Base-by-base conservation (phyloP, 805 yeast genomes). In the Nakazawaea wyomingensis region DNA sequence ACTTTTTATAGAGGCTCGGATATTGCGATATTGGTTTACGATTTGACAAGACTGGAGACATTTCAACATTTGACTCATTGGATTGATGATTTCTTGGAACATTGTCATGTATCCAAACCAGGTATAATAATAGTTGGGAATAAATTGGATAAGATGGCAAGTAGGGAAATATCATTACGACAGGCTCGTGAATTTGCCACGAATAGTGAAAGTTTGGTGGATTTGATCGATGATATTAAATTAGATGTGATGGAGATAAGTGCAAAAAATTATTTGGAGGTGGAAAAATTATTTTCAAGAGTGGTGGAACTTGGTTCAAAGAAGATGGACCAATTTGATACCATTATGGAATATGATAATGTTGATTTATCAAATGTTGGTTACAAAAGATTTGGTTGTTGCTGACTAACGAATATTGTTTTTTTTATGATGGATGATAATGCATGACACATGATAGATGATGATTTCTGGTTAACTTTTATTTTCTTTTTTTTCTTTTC, bases 1-100 rank as follows among this genome's bases (percentile, higher is more conserved):
- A 75, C 80, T 4, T 77, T 76, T 50, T 77, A 76, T 55, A 58
- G 83, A 31, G 83, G 83, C 7, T 68, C 81, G 0, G 82, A 77
- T 50, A 73, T 76, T 16, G 78, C 71, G 4, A 64, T 77, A 6
- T 51, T 77, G 34, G 76, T 76, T 16, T 76, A 74, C 52, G 83
- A 77, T 55, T 60, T 74, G 29, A 71, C 80, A 42, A 71, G 68
- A 50, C 71, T 75, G 44, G 77, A 72, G 52, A 64, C 70, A 17
- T 72, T 75, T 42, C 61, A 74, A 37, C 66, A 72, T 53, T 52
- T 76, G 26, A 61, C 39, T 21, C 50, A 49, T 22, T 65, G 82
- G 82, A 64, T 74, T 41, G 46, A 59, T n/a, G 62, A 72, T 27
- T 76, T 76, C 50, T 50, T 71, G 44, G 64, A 66, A 34, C 70